Conservation (phyloP, 257 asterid genomes). For the Solanum sparsipilum region DNA sequence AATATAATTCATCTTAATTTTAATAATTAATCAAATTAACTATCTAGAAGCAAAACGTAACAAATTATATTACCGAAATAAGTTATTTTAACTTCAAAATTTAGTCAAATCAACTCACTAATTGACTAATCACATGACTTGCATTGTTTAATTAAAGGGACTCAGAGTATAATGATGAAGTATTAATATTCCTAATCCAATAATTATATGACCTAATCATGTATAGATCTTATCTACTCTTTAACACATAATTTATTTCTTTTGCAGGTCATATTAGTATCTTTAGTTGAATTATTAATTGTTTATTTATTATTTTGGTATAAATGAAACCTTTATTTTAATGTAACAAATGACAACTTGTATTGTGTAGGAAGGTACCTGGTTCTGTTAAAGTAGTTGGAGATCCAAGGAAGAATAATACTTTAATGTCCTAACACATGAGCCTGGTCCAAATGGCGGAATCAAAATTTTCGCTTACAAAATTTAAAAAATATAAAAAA, state of each 20-base stretch:
- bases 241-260: background rate
- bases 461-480: background rate
- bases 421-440: background rate
- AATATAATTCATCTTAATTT: background rate
- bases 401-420: background rate
- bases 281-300: background rate
- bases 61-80: accelerated
- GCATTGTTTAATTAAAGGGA: background rate
- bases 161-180: constrained; percentile 1
- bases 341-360: constrained; percentile 6
- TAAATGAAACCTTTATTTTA: background rate
- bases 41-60: background rate
- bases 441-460: accelerated
- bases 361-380: background rate
- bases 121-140: background rate
- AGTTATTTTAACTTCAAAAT: background rate
- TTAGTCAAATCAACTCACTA: background rate
- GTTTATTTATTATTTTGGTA: constrained; percentile 1
- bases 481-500: background rate
- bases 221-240: background rate
- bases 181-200: background rate
- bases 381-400: background rate
- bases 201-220: background rate
- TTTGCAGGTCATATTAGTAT: background rate
- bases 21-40: background rate